These are phyloP conservation scores for Canavalia gladiata DNA, from an alignment of 306 rosid genomes.

Conservation along the genomic window DNA sequence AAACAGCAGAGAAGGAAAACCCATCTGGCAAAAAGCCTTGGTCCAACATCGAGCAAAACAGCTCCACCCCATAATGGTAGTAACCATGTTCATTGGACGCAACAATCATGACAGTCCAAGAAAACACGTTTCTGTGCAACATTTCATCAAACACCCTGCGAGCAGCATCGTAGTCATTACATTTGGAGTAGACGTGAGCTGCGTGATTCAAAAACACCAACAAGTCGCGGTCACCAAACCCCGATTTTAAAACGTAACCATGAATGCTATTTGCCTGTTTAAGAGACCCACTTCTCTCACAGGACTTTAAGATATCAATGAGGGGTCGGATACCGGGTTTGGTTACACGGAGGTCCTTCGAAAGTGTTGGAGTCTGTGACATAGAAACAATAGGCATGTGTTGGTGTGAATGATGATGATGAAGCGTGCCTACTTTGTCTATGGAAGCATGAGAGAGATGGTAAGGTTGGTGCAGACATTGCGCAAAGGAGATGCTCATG, in stretches of 20 bases:
- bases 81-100: slow-evolving; percentile 63
- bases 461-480: slow-evolving; percentile 45
- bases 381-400: not conserved
- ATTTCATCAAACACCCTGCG: slow-evolving; percentile 69
- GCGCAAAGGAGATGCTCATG: slow-evolving; percentile 52
- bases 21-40: slow-evolving; percentile 65
- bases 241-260: slow-evolving; percentile 65
- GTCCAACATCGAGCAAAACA: slow-evolving; percentile 68
- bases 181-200: slow-evolving; percentile 64
- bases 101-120: slow-evolving; percentile 78
- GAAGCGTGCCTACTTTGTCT: slow-evolving; percentile 43
- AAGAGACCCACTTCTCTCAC: slow-evolving; percentile 49
- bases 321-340: slow-evolving; percentile 53
- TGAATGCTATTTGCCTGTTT: slow-evolving; percentile 60
- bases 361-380: slow-evolving; percentile 43
- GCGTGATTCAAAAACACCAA: slow-evolving; percentile 69
- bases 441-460: slow-evolving; percentile 40
- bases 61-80: slow-evolving; percentile 59
- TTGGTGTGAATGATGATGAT: not conserved
- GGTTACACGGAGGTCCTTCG: slow-evolving; percentile 30
- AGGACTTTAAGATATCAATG: slow-evolving; percentile 65
- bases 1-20: slow-evolving; percentile 67
- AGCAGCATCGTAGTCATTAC: slow-evolving; percentile 57
- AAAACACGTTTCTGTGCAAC: slow-evolving; percentile 67
- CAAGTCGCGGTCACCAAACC: slow-evolving; percentile 53